Base-by-base conservation (phyloP, 2,329 filamentous ascomycete genomes). In the Penicillium digitatum region DNA sequence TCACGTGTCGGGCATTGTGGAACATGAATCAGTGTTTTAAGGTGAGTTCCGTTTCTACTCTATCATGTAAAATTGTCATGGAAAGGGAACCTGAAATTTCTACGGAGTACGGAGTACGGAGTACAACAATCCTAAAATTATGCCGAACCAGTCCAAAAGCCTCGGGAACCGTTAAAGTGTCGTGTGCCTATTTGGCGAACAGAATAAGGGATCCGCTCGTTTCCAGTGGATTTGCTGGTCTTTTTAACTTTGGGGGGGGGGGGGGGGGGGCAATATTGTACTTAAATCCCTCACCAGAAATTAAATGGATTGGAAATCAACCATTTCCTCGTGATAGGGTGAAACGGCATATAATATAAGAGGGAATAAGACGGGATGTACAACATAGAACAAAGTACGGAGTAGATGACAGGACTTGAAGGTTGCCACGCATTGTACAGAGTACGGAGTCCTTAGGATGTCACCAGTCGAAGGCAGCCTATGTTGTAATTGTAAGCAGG, bases 251-350 rank as follows among this genome's bases (percentile, higher is more conserved):
- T n/a, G n/a, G n/a, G n/a, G n/a, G n/a, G n/a, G n/a, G n/a, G n/a
- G n/a, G n/a, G n/a, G n/a, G n/a, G n/a, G n/a, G n/a, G n/a, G n/a
- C 11, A 39, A 39, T 40, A 29, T 29, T 24, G 29, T 40, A 14
- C 31, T 48, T 34, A 53, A 53, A 54, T 54, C 44, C 51, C 51
- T 54, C 51, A 52, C 16, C 11, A 1, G 26, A 20, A 37, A 22
- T 22, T 39, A 37, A 52, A 18, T 31, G 20, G 27, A 40, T 39
- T 24, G 22, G 29, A 43, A 44, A 40, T 48, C 49, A 37, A 48
- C 9, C 18, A 43, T 45, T 10, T 34, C 12, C 5, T 39, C 35
- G 3, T 48, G 34, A 29, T 48, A 29, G 46, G 24, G 12, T 29
- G 24, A n/a, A 9, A 16, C n/a, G n/a, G n/a, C n/a, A 8, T 24